Percentiles rank a stretch among this genome's conserved stretches.
Evolutionary conservation across 148 eudicot genomes (phyloP).

Genomic region (Camellia sinensis): DNA sequence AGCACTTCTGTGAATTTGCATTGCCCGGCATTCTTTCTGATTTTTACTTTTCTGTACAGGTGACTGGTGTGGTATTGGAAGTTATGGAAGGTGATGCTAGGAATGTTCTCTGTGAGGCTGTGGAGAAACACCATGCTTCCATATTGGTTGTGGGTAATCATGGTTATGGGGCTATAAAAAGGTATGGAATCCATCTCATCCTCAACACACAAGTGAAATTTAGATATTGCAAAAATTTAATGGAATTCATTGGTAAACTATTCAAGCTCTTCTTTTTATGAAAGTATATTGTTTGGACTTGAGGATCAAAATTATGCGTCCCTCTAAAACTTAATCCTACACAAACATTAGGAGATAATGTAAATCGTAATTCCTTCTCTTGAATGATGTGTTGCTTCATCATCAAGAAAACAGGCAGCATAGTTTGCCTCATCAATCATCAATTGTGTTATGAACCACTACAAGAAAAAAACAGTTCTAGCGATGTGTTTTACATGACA

Average conservation of each 20-base stretch:
- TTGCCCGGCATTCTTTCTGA: conserved; percentile 17
- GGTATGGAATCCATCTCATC: conserved; percentile 29
- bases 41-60: conserved; percentile 31
- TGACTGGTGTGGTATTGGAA: conserved; percentile 49
- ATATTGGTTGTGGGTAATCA: conserved; percentile 80
- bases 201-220: not conserved
- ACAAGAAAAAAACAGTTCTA: no score
- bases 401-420: not conserved
- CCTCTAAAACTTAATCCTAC: not conserved
- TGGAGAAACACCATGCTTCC: conserved; percentile 67
- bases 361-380: not conserved
- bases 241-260: not conserved
- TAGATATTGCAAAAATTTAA: not conserved
- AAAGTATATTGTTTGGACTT: no score
- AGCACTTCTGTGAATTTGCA: not conserved
- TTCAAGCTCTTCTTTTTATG: no score
- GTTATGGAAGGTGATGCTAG: conserved; percentile 72
- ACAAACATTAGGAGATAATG: not conserved
- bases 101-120: conserved; percentile 74
- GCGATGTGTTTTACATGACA: no score
- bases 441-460: no score
- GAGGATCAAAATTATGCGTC: not conserved
- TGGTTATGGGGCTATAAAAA: conserved; percentile 77
- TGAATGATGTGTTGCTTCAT: not conserved
- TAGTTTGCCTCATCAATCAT: no score